Evolutionary conservation across 2,329 filamentous ascomycete species (phyloP).

Genomic region (Cladosporium sp.): DNA sequence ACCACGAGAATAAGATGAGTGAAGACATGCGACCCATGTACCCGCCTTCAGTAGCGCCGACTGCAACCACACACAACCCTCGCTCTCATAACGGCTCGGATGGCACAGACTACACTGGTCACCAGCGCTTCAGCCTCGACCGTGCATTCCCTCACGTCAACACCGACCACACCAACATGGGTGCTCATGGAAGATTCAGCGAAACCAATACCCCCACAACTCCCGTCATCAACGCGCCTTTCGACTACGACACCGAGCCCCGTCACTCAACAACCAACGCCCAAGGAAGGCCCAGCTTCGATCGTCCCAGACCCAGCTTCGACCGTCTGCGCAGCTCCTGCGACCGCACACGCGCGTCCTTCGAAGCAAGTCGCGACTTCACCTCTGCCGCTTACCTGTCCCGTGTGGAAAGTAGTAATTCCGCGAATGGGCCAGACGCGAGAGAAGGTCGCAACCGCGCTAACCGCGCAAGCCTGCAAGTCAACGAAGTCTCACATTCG

Average conservation of each 20-base stretch:
- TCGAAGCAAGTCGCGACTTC: conserved; percentile 86
- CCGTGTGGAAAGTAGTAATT: conserved; percentile 64
- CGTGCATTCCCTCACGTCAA: conserved; percentile 41
- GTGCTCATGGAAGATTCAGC: neutral
- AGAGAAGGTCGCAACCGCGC: neutral
- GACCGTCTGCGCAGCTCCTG: conserved; percentile 84
- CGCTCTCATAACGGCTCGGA: conserved; percentile 89
- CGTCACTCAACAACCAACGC: conserved; percentile 35
- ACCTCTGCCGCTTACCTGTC: conserved; percentile 84
- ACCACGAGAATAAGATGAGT: conserved; percentile 58
- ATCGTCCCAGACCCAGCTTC: conserved; percentile 77
- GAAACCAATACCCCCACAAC: conserved; percentile 23
- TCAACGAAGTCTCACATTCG: neutral
- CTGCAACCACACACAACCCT: conserved; percentile 75
- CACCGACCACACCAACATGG: conserved; percentile 11
- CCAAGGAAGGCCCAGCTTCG: conserved; percentile 58
- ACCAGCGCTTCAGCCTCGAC: conserved; percentile 42
- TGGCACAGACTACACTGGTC: conserved; percentile 80
- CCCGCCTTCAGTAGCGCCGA: conserved; percentile 80
- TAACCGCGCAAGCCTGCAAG: conserved; percentile 11
- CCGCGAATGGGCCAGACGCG: neutral
- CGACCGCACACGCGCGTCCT: conserved; percentile 80
- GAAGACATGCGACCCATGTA: conserved; percentile 93
- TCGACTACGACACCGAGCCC: conserved; percentile 20
- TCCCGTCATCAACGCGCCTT: conserved; percentile 25